These are phyloP conservation scores for Paraleonurus japonicus DNA, from an alignment of 257 asterid genomes.

Conservation along the genomic window DNA sequence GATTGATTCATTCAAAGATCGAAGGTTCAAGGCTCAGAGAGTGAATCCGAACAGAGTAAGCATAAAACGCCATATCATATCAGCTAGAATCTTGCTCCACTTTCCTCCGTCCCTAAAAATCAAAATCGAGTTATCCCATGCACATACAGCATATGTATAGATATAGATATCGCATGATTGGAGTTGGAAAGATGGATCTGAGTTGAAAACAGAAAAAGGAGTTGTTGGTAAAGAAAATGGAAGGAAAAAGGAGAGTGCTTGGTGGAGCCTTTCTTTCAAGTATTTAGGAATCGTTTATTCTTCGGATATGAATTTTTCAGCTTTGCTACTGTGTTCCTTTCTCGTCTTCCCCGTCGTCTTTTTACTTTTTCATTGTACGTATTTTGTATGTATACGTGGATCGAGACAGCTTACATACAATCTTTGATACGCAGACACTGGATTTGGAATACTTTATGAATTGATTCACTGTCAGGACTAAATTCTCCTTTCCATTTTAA, in stretches of 20 bases:
- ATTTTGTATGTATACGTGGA: constrained; percentile 15
- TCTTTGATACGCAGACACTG: constrained; percentile 30
- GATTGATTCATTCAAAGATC: constrained; percentile 26
- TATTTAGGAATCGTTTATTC: constrained; percentile 25
- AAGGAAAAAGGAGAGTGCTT: constrained; percentile 24
- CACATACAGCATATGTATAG: background rate
- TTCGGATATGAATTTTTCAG: constrained; percentile 22
- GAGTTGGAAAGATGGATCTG: constrained; percentile 38
- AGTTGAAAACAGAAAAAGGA: constrained; percentile 30
- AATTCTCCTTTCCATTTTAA: constrained; percentile 25
- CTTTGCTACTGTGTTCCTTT: constrained; percentile 24
- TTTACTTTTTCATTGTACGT: background rate
- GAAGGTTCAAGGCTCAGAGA: constrained; percentile 24
- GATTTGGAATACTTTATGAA: constrained; percentile 45
- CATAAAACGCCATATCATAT: constrained; percentile 23
- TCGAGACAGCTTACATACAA: constrained; percentile 11
- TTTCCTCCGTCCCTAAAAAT: constrained; percentile 1
- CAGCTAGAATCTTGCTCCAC: background rate
- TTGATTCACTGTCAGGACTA: constrained; percentile 32
- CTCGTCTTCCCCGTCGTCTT: background rate
- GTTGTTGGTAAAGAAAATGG: constrained; percentile 45
- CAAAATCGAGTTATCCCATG: constrained; percentile 27
- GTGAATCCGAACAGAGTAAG: constrained; percentile 19
- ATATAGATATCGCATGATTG: background rate
- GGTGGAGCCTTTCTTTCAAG: constrained; percentile 36